Base-by-base conservation (phyloP, 257 asterid species). In the Solanum virginianum region DNA sequence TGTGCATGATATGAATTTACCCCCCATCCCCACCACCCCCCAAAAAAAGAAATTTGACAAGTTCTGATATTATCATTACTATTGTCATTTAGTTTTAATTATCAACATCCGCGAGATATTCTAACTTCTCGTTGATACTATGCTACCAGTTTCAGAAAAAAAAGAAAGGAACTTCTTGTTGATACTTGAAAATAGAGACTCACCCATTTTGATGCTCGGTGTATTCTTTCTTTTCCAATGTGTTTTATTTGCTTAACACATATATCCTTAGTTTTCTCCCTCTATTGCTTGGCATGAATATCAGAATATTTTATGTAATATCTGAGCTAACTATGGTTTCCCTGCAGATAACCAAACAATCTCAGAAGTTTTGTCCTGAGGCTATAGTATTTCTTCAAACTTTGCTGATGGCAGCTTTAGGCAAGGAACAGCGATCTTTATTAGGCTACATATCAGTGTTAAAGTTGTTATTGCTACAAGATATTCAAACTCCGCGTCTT, bases 281-380 rank as follows among this genome's bases (percentile, higher is more conserved):
- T 26, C 72, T 65, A 10, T 63, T 24, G 41, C 20, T 24, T 13
- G 71, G 0, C 41, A 24, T 29, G 18, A 0, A 18, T 24, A 26
- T 24, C 11, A 26, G 15, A n/a, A 12, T 63, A 22, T 63, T 63
- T 11, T 62, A 62, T n/a, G 17, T 63, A 36, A 4, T 39, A 69
- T 69, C 51, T 8, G 79, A 69, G 13, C 53, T 16, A 66, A 32
- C 32, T 29, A 47, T 66, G 47, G 22, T 1, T 55, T 2, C 49
- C 29, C 12, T 87, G 87, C 93, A 97, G 98, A 88, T 92, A 85
- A 16, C 90, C 72, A 88, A 88, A 77, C 98, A 94, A 86, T 95
- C 98, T 47, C 87, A 86, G 49, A 95, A 94, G 86, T 92, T 89
- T 39, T 97, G 94, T 86, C 98, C 99, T 0, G 99, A 95, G 94